A percentile compares a stretch with the other conserved stretches of the same genome.
These are phyloP conservation scores for Cryphonectria radicalis DNA, from an alignment of 2,329 filamentous ascomycete genomes.

Conservation along the genomic window DNA sequence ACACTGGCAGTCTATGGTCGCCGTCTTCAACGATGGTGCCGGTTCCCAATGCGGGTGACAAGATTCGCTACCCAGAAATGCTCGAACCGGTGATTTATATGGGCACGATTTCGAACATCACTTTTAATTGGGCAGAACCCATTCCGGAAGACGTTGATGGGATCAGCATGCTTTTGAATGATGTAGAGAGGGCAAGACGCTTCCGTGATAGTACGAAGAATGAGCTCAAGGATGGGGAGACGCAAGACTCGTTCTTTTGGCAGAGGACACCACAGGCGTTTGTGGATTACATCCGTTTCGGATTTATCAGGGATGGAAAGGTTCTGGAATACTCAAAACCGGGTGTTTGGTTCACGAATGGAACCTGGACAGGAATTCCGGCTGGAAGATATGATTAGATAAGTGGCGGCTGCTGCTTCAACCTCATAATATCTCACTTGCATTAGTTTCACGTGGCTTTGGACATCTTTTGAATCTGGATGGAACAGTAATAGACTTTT, in stretches of 20 bases:
- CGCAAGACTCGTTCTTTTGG: constrained; percentile 26
- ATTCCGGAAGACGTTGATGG: constrained; percentile 66
- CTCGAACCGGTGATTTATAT: constrained; percentile 43
- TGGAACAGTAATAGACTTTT: too few species aligned
- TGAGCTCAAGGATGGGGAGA: constrained; percentile 12
- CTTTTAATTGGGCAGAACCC: constrained; percentile 61
- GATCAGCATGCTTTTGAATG: constrained; percentile 80
- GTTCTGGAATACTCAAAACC: constrained; percentile 26
- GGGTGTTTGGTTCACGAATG: constrained; percentile 29
- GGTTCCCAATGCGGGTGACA: neutral
- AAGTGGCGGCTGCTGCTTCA: neutral
- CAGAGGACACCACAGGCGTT: constrained; percentile 31
- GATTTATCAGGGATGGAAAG: constrained; percentile 27
- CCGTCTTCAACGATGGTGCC: neutral
- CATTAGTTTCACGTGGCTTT: neutral
- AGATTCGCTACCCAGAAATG: constrained; percentile 7
- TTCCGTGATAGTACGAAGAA: constrained; percentile 42
- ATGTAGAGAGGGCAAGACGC: constrained; percentile 78
- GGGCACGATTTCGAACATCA: constrained; percentile 93
- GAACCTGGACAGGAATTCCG: constrained; percentile 28
- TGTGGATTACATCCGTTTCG: constrained; percentile 30
- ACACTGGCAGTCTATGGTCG: neutral
- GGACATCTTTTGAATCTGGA: too few species aligned
- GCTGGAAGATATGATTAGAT: neutral
- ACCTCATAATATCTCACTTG: neutral